These are phyloP conservation scores for Lachnellula cervina DNA, from an alignment of 2,329 filamentous ascomycete species.

Conservation along the genomic window DNA sequence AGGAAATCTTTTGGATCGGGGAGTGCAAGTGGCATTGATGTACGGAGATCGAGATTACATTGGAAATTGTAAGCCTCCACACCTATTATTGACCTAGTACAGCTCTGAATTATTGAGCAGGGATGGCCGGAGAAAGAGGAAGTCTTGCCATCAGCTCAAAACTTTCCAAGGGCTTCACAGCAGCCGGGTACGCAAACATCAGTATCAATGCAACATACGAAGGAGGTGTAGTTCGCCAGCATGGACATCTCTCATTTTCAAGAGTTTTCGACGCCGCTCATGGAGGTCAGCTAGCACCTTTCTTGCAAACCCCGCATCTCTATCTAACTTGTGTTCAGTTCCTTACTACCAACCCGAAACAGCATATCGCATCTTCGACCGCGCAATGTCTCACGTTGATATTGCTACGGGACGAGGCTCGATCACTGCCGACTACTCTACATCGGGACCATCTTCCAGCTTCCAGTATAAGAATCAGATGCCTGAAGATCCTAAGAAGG, in stretches of 20 bases:
- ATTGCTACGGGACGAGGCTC: constrained; percentile 45
- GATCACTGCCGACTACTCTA: constrained; percentile 35
- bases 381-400: constrained; percentile 43
- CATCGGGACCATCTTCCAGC: constrained; percentile 29
- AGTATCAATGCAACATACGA: constrained; percentile 58
- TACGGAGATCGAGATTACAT: constrained; percentile 60
- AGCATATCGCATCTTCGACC: constrained; percentile 46
- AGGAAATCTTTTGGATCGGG: constrained; percentile 52
- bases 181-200: constrained; percentile 66
- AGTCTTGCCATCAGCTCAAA: constrained; percentile 44
- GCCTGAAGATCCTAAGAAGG: constrained; percentile 35
- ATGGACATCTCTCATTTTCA: constrained; percentile 63
- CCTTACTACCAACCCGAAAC: constrained; percentile 48
- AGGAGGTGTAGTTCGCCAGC: constrained; percentile 67
- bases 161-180: constrained; percentile 46
- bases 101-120: background rate
- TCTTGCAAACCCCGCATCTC: constrained; percentile 25
- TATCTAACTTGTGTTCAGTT: constrained; percentile 24
- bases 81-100: background rate
- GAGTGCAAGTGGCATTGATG: constrained; percentile 62
- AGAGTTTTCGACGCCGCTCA: constrained; percentile 61
- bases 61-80: constrained; percentile 39
- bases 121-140: constrained; percentile 51
- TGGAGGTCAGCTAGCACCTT: constrained; percentile 33
- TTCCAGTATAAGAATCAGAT: constrained; percentile 38